These are phyloP conservation scores for Taiwanofungus camphoratus DNA, from an alignment of 1,284 basidiomycete genomes.

Conservation along the genomic window DNA sequence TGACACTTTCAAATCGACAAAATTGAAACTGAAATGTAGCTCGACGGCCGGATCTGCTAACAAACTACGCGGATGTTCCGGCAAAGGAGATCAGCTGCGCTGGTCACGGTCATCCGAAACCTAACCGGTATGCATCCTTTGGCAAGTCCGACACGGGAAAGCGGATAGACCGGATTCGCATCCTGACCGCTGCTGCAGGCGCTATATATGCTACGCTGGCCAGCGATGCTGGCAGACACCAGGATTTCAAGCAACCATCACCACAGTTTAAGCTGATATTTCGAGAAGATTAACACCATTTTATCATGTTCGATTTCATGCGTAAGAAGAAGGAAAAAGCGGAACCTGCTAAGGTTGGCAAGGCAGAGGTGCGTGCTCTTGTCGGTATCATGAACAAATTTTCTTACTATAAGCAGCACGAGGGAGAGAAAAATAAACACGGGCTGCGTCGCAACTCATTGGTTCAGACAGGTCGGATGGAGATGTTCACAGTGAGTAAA, in stretches of 20 bases:
- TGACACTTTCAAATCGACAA: no score
- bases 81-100: constrained; percentile 3
- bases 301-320: constrained; percentile 18
- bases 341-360: neutral
- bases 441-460: neutral
- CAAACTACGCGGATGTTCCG: no score
- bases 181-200: constrained; percentile 1
- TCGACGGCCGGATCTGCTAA: no score
- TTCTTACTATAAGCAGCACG: neutral
- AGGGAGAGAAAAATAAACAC: neutral
- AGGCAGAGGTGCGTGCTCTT: constrained; percentile 1
- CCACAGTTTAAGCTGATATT: no score
- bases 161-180: constrained; percentile 5
- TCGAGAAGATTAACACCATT: no score
- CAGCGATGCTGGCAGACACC: no score
- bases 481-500: neutral
- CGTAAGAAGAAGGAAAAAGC: constrained; percentile 10
- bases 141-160: constrained; percentile 6
- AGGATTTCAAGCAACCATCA: no score
- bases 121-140: constrained; percentile 3
- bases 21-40: no score
- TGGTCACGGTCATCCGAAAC: constrained; percentile 7
- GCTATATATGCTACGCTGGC: constrained; percentile 6
- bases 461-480: neutral
- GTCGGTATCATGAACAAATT: neutral